Base-by-base conservation (phyloP, 805 yeast species). In the Jamesozyma jinghongensis region DNA sequence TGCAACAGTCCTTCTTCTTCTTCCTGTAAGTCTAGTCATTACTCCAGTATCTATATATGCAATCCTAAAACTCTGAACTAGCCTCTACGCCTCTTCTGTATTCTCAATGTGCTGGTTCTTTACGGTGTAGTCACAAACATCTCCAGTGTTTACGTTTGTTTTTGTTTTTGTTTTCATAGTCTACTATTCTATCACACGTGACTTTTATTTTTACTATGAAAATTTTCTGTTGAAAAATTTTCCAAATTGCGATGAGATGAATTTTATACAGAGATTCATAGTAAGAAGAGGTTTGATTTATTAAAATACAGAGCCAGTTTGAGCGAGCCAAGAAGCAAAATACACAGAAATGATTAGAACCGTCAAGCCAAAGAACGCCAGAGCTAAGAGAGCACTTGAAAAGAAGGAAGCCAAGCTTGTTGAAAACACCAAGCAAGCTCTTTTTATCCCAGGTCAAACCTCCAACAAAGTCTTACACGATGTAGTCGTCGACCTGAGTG, bases 331-430 rank as follows among this genome's bases (percentile, higher is more conserved):
- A 22, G 26, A 7, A 22, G 26, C 10, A 22, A 7, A 7, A 22
- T 22, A 7, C 10, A 6, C 26, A 10, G 26, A 34, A 37, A 50
- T 58, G 56, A 53, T 52, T 46, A 65, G 74, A 71, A 61, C 71
- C 34, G 68, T 81, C 34, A 81, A 86, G 52, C 97, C 98, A 29
- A 88, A 87, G 68, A 92, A 81, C 58, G 95, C 95, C 40, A 86
- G 97, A 58, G 77, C 96, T 41, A 92, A 92, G 69, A 79, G 98
- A 65, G 97, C 95, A 5, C 61, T 88, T 48, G 95, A 87, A 47
- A 82, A 83, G 55, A 81, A 78, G 53, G 95, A 87, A 54, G 77
- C 97, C 40, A 90, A 87, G 65, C 63, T 86, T 36, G 82, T 82
- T 7, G 98, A 92, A 62, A 88, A 92, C 63, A 78, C 81, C 47